Base-by-base conservation (phyloP, 495 filamentous ascomycete genomes). In the Trichoderma orchidacearum region DNA sequence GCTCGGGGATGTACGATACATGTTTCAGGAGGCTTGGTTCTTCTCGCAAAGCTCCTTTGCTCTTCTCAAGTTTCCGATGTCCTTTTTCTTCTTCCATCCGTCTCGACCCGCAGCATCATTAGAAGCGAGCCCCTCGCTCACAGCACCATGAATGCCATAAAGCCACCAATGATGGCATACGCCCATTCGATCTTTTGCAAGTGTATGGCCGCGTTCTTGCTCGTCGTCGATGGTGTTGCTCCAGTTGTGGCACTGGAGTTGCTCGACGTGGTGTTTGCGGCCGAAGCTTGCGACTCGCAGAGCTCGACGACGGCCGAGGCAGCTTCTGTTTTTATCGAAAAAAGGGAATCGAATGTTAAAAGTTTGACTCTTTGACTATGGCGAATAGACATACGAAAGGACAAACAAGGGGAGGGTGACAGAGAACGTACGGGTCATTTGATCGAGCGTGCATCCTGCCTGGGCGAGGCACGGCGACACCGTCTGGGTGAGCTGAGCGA, bases 351-450 rank as follows among this genome's bases (percentile, higher is more conserved):
- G 27, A 23, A 3, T 1, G 41, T 48, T 48, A 48, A 11, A 1
- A 5, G 30, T 21, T 41, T 18, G 21, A 41, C 0, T 8, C 17
- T 23, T 3, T 21, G 5, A 41, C n/a, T 3, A 41, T n/a, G 8
- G 17, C 13, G n/a, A 18, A 41, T 17, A 18, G 17, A 23, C 12
- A 11, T 35, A 35, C 32, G n/a, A 35, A 35, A 35, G 32, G 12
- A 35, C 12, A n/a, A 35, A 8, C 8, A 3, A 7, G 17, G 36
- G n/a, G 32, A 17, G 5, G n/a, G n/a, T 30, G 25, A 9, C 18
- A 30, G 38, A 21, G 34, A 11, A 60, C 64, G 29, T 64, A 68
- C 66, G 38, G 6, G 57, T 34, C 23, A 65, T 55, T 13, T 67
- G 63, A 3, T 61, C 60, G 23, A 28, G 15, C 30, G 23, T 45